phyloP scores from a whole-genome alignment of 1,139 yeast genomes.

The Casaregolazyma suthepensis region DNA sequence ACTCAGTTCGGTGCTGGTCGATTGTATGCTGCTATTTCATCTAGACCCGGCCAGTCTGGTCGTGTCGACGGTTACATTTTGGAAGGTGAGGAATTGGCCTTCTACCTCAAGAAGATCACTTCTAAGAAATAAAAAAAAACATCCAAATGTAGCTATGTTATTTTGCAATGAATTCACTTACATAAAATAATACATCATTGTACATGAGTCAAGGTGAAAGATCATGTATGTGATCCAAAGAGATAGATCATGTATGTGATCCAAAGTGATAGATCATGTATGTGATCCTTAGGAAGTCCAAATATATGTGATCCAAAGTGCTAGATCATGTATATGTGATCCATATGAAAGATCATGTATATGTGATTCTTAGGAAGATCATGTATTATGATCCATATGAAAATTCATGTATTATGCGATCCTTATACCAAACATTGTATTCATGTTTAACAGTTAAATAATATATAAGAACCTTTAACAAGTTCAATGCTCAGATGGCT shows the following conservation, averaged over 20 bases:
- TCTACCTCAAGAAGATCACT: constrained; percentile 99
- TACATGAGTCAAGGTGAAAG: background rate
- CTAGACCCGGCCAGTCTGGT: constrained; percentile 99
- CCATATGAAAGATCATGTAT: too few species aligned
- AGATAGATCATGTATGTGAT: too few species aligned
- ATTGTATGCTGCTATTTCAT: constrained; percentile 96
- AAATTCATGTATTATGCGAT: too few species aligned
- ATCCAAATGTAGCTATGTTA: background rate
- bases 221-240: too few species aligned
- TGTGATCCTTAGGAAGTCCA: too few species aligned
- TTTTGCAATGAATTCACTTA: constrained; percentile 3
- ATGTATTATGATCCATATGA: too few species aligned
- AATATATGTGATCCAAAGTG: too few species aligned
- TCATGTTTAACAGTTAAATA: background rate
- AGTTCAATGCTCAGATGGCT: constrained; percentile 38
- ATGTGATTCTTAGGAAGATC: too few species aligned
- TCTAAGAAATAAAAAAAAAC: constrained; percentile 78
- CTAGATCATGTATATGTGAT: too few species aligned
- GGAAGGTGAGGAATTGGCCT: constrained; percentile 99
- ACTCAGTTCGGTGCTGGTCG: constrained; percentile 98
- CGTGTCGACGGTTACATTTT: constrained; percentile 99
- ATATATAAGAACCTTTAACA: background rate
- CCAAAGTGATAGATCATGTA: too few species aligned
- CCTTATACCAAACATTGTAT: background rate
- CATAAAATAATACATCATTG: background rate